Evolutionary conservation across 202 grass and related monocot species (phyloP), one percentile per base, ranked within the genome.

Genomic region (Setaria viridis): DNA sequence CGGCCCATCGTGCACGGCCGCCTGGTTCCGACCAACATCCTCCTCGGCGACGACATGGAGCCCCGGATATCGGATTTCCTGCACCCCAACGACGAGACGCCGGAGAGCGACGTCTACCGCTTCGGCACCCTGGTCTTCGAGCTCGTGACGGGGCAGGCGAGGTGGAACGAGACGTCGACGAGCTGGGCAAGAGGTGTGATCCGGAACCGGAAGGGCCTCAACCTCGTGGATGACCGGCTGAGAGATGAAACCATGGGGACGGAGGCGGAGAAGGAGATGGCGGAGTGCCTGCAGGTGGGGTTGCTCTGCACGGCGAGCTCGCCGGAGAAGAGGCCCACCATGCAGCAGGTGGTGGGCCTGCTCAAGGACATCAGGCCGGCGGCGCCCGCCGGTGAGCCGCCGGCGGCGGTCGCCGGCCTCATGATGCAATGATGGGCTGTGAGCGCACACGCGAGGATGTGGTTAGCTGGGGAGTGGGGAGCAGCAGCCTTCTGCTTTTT

Each of bases 281-380:
- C 33, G 0, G 94, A 88, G 76, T 97, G 94, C 76, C 77, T 97
- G 47, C 90, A 87, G 56, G 88, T 94, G 4, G 92, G 90, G 33
- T 89, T 88, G 42, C 81, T 97, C 30, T 97, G 94, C 86, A 94
- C 94, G 29, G 86, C 94, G 0, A 35, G 62, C 58, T 20, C 77
- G 34, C 88, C 84, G 3, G 94, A 97, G 84, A 97, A 92, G 90
- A 78, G 94, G 6, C 94, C 94, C 19, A 82, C 90, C 21, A 97
- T 97, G 90, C 94, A 97, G 80, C 94, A 97, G 80, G 94, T 91
- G 20, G 90, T 97, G 2, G 94, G 92, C 1, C 85, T 94, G 47
- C 87, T 97, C 62, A 97, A 97, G 84, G 94, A 97, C 78, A 25
- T 94, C 73, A 82, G 84, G 54, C 65, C 89, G 17, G 20, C 78